Base-by-base conservation (phyloP, 345 rosid species). In the Lepidium aucheri region DNA sequence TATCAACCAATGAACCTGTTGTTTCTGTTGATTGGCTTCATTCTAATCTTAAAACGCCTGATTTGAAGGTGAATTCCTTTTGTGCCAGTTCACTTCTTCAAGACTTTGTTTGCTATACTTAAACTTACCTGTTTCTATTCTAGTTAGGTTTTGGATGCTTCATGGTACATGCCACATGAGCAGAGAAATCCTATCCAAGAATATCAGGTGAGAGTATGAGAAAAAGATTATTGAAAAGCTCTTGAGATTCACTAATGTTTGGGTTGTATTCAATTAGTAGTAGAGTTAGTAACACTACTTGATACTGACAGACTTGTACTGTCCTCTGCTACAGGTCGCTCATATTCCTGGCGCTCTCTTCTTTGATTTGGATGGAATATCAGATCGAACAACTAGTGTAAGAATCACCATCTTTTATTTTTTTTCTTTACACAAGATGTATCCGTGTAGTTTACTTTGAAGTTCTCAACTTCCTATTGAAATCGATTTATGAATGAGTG, bases 111-210 rank as follows among this genome's bases (percentile, higher is more conserved):
- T 38, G 34, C 18, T 15, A 13, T 39, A 39, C 34, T 22, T 8
- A 5, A 38, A 22, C 46, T 8, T 13, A 38, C 12, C 8, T 22
- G 64, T 38, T 60, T 40, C 7, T 22, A 15, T 57, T 52, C 38
- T 35, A n/a, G 56, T 49, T 76, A 91, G 99, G 86, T 91, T 54
- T 57, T 95, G 80, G 99, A 95, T 79, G 91, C 99, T 43, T 95
- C 99, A 3, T 95, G 98, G 99, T 91, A 91, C 80, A 89, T 95
- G 98, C 99, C 99, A 17, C 90, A 86, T 68, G 97, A 95, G 80
- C 90, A 89, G 72, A 85, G 96, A 78, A 95, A 91, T 78, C 97
- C 99, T 4, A 84, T 89, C 78, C 96, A 91, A 77, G 99, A 95
- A 73, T 95, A 91, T 80, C 96, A 91, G 99, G 97, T 95, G 60